Base-by-base conservation (phyloP, 2,329 filamentous ascomycete genomes). In the Rutstroemia sydowiana region DNA sequence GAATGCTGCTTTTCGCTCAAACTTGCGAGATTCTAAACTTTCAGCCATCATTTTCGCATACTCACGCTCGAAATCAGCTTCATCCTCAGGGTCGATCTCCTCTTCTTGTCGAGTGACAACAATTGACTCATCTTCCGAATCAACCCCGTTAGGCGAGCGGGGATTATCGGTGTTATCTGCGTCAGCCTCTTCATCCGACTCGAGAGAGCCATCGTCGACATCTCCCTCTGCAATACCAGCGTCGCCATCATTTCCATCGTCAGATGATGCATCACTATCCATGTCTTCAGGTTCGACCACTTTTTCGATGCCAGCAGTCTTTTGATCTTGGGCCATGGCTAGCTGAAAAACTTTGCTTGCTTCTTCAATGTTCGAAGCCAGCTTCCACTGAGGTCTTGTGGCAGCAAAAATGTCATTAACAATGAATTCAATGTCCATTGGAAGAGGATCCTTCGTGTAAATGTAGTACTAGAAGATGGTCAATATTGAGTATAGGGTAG, bases 31-130 rank as follows among this genome's bases (percentile, higher is more conserved):
- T 61, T 98, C 93, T 63, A 95, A 74, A 71, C 92, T 96, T 69
- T 98, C 93, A 46, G 91, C 81, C 92, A 98, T 97, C 81, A 98
- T 87, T 70, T 95, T 96, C 34, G 93, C 91, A 68, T 95, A 93
- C 70, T 97, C 93, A 62, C 92, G 88, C 66, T 98, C 95, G 66
- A 98, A 98, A 39, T 98, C 93, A 6, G 92, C 93, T 65, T 98
- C 93, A 37, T 86, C 89, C 70, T 96, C 91, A 0, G 92, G 91
- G 59, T 98, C 91, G 52, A 91, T 78, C 61, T 92, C 81, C 66
- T 96, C 89, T 67, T 95, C 88, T 64, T 92, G 85, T 55, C 91
- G 84, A 41, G 89, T 95, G 44, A 98, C 92, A 40, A 96, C 80
- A 60, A 97, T 95, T 21, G 87, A 82, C 66, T 97, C 91, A 57